These are phyloP conservation scores for Lathyrus aphaca DNA, from an alignment of 306 rosid species.

Conservation along the genomic window DNA sequence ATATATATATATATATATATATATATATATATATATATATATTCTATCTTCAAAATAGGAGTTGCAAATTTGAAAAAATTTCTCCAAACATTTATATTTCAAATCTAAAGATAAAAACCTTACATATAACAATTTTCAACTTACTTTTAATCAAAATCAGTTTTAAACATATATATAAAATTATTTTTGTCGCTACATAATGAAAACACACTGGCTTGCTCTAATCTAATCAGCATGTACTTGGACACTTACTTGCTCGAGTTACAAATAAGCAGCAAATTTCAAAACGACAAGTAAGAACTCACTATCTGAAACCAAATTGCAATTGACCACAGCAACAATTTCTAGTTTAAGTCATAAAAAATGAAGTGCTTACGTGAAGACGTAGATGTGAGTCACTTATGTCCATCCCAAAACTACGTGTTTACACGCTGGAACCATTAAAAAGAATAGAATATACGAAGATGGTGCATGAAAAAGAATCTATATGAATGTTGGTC, in stretches of 20 bases:
- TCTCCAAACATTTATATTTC: too few relatives aligned
- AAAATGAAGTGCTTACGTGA: conserved; percentile 28
- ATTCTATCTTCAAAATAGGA: too few relatives aligned
- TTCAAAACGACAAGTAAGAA: neutral
- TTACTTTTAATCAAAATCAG: too few relatives aligned
- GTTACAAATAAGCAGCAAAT: conserved; percentile 11
- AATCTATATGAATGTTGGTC: conserved; percentile 34
- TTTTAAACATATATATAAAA: too few relatives aligned
- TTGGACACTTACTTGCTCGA: neutral
- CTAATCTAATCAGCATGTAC: neutral
- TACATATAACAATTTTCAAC: too few relatives aligned
- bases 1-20: too few relatives aligned
- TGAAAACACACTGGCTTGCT: too few relatives aligned
- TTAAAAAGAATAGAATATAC: conserved; percentile 31
- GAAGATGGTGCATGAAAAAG: conserved; percentile 30
- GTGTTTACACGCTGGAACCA: conserved; percentile 42
- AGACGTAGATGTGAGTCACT: conserved; percentile 25
- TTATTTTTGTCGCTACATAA: too few relatives aligned
- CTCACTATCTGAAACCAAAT: conserved; percentile 37
- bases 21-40: too few relatives aligned
- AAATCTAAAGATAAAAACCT: too few relatives aligned
- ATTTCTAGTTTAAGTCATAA: conserved; percentile 12
- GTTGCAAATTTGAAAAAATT: too few relatives aligned
- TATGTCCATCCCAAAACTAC: conserved; percentile 11
- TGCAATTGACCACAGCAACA: conserved; percentile 27